Base-by-base conservation (phyloP, 257 asterid genomes). In the Ocimum tenuiflorum region DNA sequence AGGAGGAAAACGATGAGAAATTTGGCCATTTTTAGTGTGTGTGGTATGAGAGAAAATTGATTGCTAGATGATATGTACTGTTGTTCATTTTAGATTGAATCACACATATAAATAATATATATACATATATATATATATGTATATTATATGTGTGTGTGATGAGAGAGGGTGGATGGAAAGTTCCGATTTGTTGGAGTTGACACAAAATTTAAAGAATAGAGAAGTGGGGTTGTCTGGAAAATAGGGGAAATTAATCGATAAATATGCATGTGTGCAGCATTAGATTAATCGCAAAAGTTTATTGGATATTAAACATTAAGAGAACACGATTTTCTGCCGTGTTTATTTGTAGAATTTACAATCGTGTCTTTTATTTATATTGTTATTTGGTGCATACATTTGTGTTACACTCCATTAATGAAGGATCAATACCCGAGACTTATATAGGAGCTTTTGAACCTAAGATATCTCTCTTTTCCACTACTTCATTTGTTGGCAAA, bases 291-390 rank as follows among this genome's bases (percentile, higher is more conserved):
- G 41, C 29, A 70, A 18, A 51, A 27, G n/a, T 69, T 73, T 67
- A 67, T 60, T 70, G 75, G 78, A 56, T 35, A 57, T 74, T 54
- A 7, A 59, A 20, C 39, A 23, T 65, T 0, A 47, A 46, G 82
- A 83, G 79, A 71, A 75, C 87, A 81, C 71, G 65, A 75, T 73
- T 59, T 50, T 46, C 45, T 68, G 68, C 56, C 60, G 31, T 68
- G 68, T 66, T 71, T 68, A 72, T 54, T 77, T 47, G 58, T 19
- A 60, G 27, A 14, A 20, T 5, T 55, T n/a, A n/a, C n/a, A n/a
- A n/a, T n/a, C n/a, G n/a, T n/a, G n/a, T n/a, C n/a, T n/a, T n/a
- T n/a, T n/a, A n/a, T n/a, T n/a, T n/a, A n/a, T n/a, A n/a, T n/a
- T n/a, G n/a, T n/a, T n/a, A n/a, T n/a, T n/a, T n/a, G n/a, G n/a